Percentiles rank a stretch among this genome's conserved stretches.
phyloP scores from a whole-genome alignment of 2,329 filamentous ascomycete species.

The Laburnicola sp. region DNA sequence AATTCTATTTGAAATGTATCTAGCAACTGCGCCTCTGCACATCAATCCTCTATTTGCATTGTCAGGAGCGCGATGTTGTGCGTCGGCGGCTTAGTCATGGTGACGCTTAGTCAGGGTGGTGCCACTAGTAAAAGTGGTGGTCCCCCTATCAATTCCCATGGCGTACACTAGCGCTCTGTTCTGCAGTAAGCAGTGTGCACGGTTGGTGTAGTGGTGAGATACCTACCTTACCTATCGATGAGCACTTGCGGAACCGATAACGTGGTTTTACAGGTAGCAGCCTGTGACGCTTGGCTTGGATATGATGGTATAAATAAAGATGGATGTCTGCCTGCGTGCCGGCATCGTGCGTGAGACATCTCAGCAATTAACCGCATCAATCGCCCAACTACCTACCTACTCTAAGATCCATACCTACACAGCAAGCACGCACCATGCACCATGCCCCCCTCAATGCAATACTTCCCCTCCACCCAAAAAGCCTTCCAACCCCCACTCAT shows the following conservation, averaged over 20 bases:
- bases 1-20: too few relatives aligned
- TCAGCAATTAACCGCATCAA: not conserved
- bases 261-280: too few relatives aligned
- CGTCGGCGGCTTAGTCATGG: too few relatives aligned
- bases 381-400: not conserved
- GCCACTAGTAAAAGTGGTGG: not conserved
- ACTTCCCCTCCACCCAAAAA: constrained; percentile 62
- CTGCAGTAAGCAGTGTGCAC: not conserved
- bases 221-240: too few relatives aligned
- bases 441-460: constrained; percentile 48
- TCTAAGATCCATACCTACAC: too few relatives aligned
- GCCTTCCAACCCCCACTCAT: constrained; percentile 67
- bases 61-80: too few relatives aligned
- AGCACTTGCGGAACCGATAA: not conserved
- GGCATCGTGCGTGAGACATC: too few relatives aligned
- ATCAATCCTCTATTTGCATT: too few relatives aligned
- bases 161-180: not conserved
- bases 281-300: too few relatives aligned
- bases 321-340: not conserved
- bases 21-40: too few relatives aligned
- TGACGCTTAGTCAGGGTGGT: too few relatives aligned
- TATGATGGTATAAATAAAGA: not conserved
- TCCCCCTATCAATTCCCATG: constrained; percentile 2
- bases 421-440: constrained; percentile 26
- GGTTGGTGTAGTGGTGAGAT: too few relatives aligned